Base-by-base conservation (phyloP, 148 eudicot species). In the Rhododendron williamsianum region DNA sequence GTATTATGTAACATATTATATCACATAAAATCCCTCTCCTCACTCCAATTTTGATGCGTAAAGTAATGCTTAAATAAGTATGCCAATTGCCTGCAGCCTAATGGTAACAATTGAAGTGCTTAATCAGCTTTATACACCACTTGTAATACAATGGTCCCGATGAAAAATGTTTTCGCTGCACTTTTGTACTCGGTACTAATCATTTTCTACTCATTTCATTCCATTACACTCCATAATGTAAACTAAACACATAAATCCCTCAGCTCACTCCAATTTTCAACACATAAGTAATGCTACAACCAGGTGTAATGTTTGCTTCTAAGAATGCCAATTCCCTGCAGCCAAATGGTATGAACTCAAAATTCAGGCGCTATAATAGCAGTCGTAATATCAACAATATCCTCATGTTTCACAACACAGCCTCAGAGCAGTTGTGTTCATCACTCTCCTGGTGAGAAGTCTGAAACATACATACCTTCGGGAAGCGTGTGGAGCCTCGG, bases 401-500 rank as follows among this genome's bases (percentile, higher is more conserved):
- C 21, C 35, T 30, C 74, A 69, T 69, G 13, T 69, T 27, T n/a
- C 30, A n/a, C 3, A 65, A 21, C 71, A 67, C 38, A 27, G 74
- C n/a, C 74, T 69, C 74, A 69, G 74, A 30, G 33, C 38, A 69
- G 13, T 9, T n/a, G n/a, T 3, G 15, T 76, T 76, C 46, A 13
- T 84, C 73, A 38, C 38, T 85, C 82, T 69, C 74, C 74, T 77
- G 52, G 51, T 6, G 80, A 85, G 51, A 78, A 82, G 43, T 83
- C 81, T 56, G 71, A 52, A 35, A 60, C 3, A 46, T 21, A 41
- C 80, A 72, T 91, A 93, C 98, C 98, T 92, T 93, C 93, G 38
- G 90, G 85, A 52, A 94, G 91, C 13, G 93, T 91, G 11, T 90
- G 93, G 19, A 97, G 94, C 90, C 95, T 90, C 30, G 98, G 95